These are phyloP conservation scores for Cordyceps cicadae DNA, from an alignment of 2,329 filamentous ascomycete genomes.

Conservation along the genomic window DNA sequence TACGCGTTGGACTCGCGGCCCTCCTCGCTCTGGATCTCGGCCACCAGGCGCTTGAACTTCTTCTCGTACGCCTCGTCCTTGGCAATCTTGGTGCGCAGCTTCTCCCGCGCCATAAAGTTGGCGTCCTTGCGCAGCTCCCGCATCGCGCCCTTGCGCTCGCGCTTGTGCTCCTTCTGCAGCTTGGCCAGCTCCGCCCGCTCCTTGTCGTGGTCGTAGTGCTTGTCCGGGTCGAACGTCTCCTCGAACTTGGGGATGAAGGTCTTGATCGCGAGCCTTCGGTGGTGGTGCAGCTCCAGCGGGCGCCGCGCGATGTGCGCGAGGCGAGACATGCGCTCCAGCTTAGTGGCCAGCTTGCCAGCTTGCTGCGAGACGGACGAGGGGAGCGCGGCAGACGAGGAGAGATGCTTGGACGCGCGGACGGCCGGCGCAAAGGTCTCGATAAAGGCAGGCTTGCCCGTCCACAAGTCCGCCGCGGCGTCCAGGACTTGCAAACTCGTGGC, in stretches of 20 bases:
- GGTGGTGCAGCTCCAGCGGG: conserved; percentile 80
- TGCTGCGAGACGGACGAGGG: conserved; percentile 34
- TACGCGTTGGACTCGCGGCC: conserved; percentile 80
- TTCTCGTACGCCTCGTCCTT: conserved; percentile 89
- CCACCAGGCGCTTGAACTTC: conserved; percentile 86
- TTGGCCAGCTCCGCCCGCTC: conserved; percentile 80
- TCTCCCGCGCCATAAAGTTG: conserved; percentile 86
- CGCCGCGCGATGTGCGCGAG: conserved; percentile 60
- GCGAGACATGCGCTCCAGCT: conserved; percentile 46
- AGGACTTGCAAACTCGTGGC: conserved; percentile 58
- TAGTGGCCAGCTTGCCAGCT: conserved; percentile 34
- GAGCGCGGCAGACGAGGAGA: conserved; percentile 49
- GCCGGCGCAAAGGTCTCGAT: conserved; percentile 67
- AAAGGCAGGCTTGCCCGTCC: conserved; percentile 67
- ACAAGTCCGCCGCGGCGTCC: conserved; percentile 60
- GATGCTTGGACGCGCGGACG: conserved; percentile 48
- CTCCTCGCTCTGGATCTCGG: conserved; percentile 93
- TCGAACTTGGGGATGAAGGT: conserved; percentile 89
- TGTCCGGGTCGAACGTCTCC: conserved; percentile 85
- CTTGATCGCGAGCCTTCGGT: conserved; percentile 81
- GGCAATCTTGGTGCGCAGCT: conserved; percentile 85
- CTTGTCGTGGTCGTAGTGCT: conserved; percentile 93
- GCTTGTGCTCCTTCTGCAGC: conserved; percentile 84
- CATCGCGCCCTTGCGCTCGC: conserved; percentile 89
- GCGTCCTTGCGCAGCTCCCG: conserved; percentile 92